Base-by-base conservation (phyloP, 352 stramenopile genomes). In the Phytophthora cajani region DNA sequence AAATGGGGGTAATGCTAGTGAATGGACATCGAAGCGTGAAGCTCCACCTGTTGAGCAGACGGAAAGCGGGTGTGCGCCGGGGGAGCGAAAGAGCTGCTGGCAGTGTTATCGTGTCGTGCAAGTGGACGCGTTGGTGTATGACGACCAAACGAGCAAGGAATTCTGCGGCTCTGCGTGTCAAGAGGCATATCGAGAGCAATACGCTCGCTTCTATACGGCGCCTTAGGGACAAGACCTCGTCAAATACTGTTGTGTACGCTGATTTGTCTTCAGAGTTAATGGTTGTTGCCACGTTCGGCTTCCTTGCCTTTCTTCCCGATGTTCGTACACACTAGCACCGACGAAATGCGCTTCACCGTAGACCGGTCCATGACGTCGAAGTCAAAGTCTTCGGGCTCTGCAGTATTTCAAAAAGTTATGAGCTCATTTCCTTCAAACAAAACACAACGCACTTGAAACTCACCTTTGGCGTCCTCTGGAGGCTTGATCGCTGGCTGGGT, bases 281-380 rank as follows among this genome's bases (percentile, higher is more conserved):
- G 42, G 42, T 23, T 49, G 42, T 49, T 19, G 38, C 25, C 10
- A 49, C 38, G 56, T 23, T 57, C 53, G 21, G 12, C 3, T 1
- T 61, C 62, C 42, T 80, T 83, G 17, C 23, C 68, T 40, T 92
- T 93, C 67, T 94, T 95, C 5, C 74, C 74, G 0, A 69, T 78
- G 56, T 63, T 90, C 7, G 80, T 88, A 47, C 85, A 91, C 5
- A 89, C 56, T 9, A 95, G 59, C 6, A 93, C 82, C 0, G 84
- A 91, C 32, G 88, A 89, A 54, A 95, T 84, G 19, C 87, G 85
- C 64, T 95, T 95, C 11, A 93, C 82, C 14, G 85, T 94, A 10
- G 71, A 79, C 19, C 86, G 85, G 58, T 94, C 86, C 88, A 95
- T 94, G 19, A 94, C 83, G 25, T 90, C 84, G 52, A 88, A 84